These are phyloP conservation scores for Cupressus sempervirens DNA, from an alignment of 75 land plant genomes.

Conservation along the genomic window DNA sequence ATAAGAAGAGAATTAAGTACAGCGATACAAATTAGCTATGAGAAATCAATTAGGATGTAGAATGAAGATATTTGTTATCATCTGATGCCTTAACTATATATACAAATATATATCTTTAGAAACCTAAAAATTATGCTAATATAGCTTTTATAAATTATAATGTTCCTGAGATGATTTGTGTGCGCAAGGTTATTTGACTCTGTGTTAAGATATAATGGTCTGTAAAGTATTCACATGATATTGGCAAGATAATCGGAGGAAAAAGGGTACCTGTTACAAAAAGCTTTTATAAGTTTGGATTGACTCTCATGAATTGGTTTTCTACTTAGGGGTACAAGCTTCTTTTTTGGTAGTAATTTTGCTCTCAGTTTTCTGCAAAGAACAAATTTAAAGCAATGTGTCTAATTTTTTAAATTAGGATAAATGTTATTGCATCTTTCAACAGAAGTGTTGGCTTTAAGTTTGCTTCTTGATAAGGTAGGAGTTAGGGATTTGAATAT, in stretches of 20 bases:
- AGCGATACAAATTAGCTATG: neutral
- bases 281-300: neutral
- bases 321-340: neutral
- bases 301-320: neutral
- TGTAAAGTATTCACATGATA: neutral
- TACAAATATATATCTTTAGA: neutral
- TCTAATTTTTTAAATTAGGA: neutral
- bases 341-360: neutral
- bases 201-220: neutral
- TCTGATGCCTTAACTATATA: neutral
- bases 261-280: neutral
- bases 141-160: neutral
- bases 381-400: neutral
- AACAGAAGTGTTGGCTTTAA: neutral
- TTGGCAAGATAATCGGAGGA: neutral
- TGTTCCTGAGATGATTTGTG: neutral
- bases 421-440: neutral
- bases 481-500: neutral
- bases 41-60: neutral
- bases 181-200: neutral
- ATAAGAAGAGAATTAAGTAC: too few species aligned
- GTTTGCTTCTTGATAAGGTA: neutral
- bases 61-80: neutral
- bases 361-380: neutral
- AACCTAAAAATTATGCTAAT: neutral